Base-by-base conservation (phyloP, 2,329 filamentous ascomycete species). In the Lachnellula cervina region DNA sequence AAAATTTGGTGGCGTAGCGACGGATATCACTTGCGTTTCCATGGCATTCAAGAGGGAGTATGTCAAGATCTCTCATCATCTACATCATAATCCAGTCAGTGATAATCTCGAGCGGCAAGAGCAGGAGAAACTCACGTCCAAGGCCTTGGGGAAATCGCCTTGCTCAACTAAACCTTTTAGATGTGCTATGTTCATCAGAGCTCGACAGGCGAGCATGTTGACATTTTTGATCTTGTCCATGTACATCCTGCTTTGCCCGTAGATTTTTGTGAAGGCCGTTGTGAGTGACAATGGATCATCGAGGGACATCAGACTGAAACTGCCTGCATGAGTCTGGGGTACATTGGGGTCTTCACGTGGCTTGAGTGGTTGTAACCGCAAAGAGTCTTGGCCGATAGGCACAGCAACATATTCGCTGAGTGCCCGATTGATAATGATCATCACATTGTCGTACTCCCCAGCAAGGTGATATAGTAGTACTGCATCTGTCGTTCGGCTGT, bases 381-480 rank as follows among this genome's bases (percentile, higher is more conserved):
- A 79, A 17, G 87, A 84, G 56, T 90, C 86, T 64, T 94, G 87
- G 52, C 90, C 91, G 64, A 96, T 81, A 66, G 96, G 91, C 11
- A 93, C 80, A 13, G 90, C 87, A 57, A 97, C 85, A 45, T 90
- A 89, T 71, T 97, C 91, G 54, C 92, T 95, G 37, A 99, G 79
- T 3, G 92, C 88, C 40, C 91, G 87, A 72, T 92, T 96, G 68
- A 97, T 83, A 62, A 97, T 93, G 25, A 82, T 78, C 44, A 97
- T 84, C n/a, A 97, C 95, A 52, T 86, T 91, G 70, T 99, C 91
- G 70, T 96, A 97, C 71, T 99, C 92, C 67, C 90, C 90, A 0
- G 94, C 93, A 44, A 99, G 79, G 71, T 99, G 93, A 71, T 96
- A 97, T 51, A 99, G 79, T 50, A 99, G 80, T 14, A 97, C 93